Base-by-base conservation (phyloP, 2,329 filamentous ascomycete species). In the Albifimbria verrucaria region DNA sequence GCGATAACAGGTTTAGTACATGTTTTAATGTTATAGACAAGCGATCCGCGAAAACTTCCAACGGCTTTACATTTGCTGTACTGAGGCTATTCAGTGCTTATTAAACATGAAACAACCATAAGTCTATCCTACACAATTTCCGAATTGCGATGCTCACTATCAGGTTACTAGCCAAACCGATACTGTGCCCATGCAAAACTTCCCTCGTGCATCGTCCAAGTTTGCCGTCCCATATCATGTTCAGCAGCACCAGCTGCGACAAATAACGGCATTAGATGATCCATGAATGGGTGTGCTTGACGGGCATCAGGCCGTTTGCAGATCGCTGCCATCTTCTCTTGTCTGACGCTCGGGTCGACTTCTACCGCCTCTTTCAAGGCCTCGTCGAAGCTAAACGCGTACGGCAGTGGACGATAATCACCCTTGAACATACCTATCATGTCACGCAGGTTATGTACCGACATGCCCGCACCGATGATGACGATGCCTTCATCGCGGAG, bases 401-500 rank as follows among this genome's bases (percentile, higher is more conserved):
- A 87, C 11, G 83, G 79, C 60, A 84, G 56, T 1, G 81, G 78
- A 10, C 56, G 52, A 11, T 73, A 68, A 45, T 75, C 68, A 7
- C 73, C 75, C 42, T 62, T 59, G 12, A 57, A 62, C 59, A 67
- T 58, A 42, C 55, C 52, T 22, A 60, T 55, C 58, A 74, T 72
- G 15, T 88, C 82, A 1, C 81, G 75, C 32, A 89, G 72, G 59
- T 89, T 89, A 61, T 89, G 87, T 21, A 89, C 88, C 1, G 87
- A 86, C 87, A 91, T 90, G 11, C 88, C 88, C 1, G 86, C 87
- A 22, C 81, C 82, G 45, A 92, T 81, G 54, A 92, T 84, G 48
- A 87, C 75, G 49, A 90, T 77, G 18, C 82, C 82, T 51, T 89
- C 80, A 17, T 88, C 83, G 17, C 89, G 80, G 1, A 92, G 77